A percentile compares a stretch with the other conserved stretches of the same genome.
Conservation (phyloP, 2,329 filamentous ascomycete genomes). For the Pseudopithomyces chartarum region DNA sequence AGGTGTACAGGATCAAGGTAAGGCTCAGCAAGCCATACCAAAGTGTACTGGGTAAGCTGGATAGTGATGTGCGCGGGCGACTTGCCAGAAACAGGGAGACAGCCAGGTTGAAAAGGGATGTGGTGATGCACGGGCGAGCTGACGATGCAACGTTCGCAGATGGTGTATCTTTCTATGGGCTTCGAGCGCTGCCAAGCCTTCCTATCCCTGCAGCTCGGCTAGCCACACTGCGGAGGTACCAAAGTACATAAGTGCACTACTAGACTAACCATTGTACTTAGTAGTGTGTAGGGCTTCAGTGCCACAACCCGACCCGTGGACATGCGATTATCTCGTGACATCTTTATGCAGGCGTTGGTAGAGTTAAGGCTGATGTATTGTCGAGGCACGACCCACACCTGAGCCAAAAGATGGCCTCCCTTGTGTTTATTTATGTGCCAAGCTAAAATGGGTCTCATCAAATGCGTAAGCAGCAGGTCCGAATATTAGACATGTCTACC, state of each 20-base stretch:
- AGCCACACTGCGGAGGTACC: conserved; percentile 3
- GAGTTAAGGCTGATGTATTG: no score
- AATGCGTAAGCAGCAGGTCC: no score
- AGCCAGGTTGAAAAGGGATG: not conserved
- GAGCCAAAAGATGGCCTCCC: no score
- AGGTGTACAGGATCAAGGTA: not conserved
- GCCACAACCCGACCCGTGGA: no score
- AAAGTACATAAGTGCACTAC: no score
- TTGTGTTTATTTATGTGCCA: no score
- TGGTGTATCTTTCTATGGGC: conserved; percentile 6
- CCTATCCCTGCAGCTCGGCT: conserved; percentile 3
- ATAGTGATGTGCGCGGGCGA: conserved; percentile 7
- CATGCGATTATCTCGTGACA: not conserved
- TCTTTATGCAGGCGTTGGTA: not conserved
- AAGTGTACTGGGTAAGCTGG: not conserved
- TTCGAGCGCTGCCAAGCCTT: conserved; percentile 2
- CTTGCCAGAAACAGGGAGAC: not conserved
- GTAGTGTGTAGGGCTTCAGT: not conserved
- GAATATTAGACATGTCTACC: not conserved
- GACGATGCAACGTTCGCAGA: conserved; percentile 2
- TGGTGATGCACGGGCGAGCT: conserved; percentile 1
- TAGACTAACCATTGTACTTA: no score
- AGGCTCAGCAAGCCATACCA: conserved; percentile 10
- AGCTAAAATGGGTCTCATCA: no score
- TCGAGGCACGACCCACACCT: no score